Evolutionary conservation across 179 eudicot genomes (phyloP).

Genomic region (Heliamphora pulchella): DNA sequence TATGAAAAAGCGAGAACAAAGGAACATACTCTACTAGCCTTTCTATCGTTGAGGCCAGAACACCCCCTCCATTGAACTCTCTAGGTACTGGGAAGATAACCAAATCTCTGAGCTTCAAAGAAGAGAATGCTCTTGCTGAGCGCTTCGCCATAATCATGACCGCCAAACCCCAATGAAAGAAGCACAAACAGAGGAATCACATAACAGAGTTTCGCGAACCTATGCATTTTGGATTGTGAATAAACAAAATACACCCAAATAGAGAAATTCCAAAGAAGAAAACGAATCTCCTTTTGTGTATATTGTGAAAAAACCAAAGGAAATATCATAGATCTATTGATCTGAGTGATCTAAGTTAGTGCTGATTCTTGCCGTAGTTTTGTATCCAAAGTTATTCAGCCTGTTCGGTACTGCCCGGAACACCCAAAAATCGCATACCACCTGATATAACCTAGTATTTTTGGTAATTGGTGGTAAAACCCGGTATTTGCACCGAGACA

Average conservation of each 20-base stretch:
- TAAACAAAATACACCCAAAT: background rate
- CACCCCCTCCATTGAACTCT: constrained; percentile 89
- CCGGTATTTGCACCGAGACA: too few relatives aligned
- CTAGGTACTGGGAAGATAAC: constrained; percentile 59
- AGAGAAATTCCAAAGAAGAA: background rate
- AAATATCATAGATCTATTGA: constrained; percentile 16
- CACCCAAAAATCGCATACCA: too few relatives aligned
- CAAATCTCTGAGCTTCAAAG: constrained; percentile 95
- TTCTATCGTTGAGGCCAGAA: constrained; percentile 82
- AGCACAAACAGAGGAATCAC: constrained; percentile 36
- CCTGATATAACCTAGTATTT: too few relatives aligned
- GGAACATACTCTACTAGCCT: constrained; percentile 55
- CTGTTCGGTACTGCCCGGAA: too few relatives aligned
- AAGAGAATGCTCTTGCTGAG: constrained; percentile 78
- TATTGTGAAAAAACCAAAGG: background rate
- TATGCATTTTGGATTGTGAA: constrained; percentile 25
- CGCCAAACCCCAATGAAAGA: constrained; percentile 42
- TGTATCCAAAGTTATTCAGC: too few relatives aligned
- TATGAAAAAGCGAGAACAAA: background rate
- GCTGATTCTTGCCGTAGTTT: too few relatives aligned
- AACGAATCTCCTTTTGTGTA: background rate
- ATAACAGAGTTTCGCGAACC: constrained; percentile 22
- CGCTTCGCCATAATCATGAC: constrained; percentile 78
- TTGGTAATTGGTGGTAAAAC: too few relatives aligned
- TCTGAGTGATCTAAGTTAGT: background rate